Base-by-base conservation (phyloP, 192 early-diverging fungal species). In the Obelidium mucronatum region DNA sequence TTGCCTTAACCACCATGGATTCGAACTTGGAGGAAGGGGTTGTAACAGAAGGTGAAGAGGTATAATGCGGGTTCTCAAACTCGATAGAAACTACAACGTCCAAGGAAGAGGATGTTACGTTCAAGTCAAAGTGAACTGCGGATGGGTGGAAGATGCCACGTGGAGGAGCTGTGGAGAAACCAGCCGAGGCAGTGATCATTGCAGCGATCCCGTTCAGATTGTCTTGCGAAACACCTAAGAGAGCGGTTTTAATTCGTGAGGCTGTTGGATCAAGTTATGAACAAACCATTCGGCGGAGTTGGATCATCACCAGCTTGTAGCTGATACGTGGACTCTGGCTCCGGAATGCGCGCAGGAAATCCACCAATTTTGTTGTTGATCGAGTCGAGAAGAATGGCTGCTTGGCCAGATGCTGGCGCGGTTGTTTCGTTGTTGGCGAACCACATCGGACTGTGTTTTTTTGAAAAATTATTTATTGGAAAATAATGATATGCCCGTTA, bases 1-100 rank as follows among this genome's bases (percentile, higher is more conserved):
- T 68, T 22, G 67, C 48, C 35, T 68, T 68, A 24, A 68, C 67
- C 51, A 68, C 35, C 67, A 68, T 68, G 8, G 67, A 42, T 34
- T 68, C 67, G 8, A 19, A 22, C 26, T 33, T 39, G 44, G 11
- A n/a, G 13, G 58, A 60, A n/a, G n/a, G n/a, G n/a, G n/a, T n/a
- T n/a, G n/a, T n/a, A n/a, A n/a, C 44, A 48, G 8, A 6, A 19
- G 44, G 19, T 6, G 8, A 19, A 48, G 44, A 15, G 8, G 44
- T 19, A 26, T 37, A 52, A 44, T 52, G 22, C 11, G 53, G 69
- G 34, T 58, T 54, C 13, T 31, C 69, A 30, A 72, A 72, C 58
- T 72, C 69, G n/a, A 72, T 15, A 8, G 53, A 36, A 1, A 39
- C 31, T n/a, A 36, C 8, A 26, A 72, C 53, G 34, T 6, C 36